A percentile compares a stretch with the other conserved stretches of the same genome.
These are phyloP conservation scores for Anthracocystis setariae DNA, from an alignment of 1,284 basidiomycete species.

Conservation along the genomic window DNA sequence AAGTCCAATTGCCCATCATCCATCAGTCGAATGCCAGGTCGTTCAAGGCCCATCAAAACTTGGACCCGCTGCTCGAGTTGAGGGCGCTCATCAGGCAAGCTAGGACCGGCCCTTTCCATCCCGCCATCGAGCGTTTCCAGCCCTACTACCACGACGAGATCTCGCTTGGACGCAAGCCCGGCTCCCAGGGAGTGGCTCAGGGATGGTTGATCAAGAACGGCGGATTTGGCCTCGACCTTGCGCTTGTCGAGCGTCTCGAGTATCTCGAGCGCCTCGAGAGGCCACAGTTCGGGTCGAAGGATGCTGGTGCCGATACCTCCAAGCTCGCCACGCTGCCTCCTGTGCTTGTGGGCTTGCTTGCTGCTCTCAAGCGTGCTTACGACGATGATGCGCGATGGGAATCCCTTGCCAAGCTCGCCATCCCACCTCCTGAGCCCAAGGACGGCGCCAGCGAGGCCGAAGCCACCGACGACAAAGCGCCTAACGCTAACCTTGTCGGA, in stretches of 20 bases:
- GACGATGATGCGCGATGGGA: constrained; percentile 69
- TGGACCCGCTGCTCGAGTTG: constrained; percentile 39
- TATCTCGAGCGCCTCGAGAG: constrained; percentile 50
- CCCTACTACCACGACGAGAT: constrained; percentile 66
- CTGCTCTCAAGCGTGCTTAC: constrained; percentile 77
- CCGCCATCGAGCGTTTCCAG: constrained; percentile 58
- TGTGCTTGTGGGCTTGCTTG: constrained; percentile 78
- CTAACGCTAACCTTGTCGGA: constrained; percentile 14
- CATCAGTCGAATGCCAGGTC: constrained; percentile 29
- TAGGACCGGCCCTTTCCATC: constrained; percentile 61
- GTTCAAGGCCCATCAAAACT: constrained; percentile 32
- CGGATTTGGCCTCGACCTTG: constrained; percentile 64
- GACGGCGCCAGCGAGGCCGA: constrained; percentile 1
- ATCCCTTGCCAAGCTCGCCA: constrained; percentile 9
- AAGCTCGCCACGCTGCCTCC: constrained; percentile 73
- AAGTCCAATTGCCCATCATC: constrained; percentile 27
- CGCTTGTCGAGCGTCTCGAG: constrained; percentile 44
- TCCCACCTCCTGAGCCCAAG: not conserved
- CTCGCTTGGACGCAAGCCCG: constrained; percentile 41
- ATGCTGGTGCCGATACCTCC: not conserved
- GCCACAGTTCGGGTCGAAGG: constrained; percentile 16
- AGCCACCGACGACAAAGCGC: constrained; percentile 6
- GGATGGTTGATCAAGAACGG: constrained; percentile 50
- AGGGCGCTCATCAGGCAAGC: constrained; percentile 49
- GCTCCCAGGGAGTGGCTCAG: constrained; percentile 18